Conservation (phyloP, 1,284 basidiomycete species). For the Entoloma clypeatum region DNA sequence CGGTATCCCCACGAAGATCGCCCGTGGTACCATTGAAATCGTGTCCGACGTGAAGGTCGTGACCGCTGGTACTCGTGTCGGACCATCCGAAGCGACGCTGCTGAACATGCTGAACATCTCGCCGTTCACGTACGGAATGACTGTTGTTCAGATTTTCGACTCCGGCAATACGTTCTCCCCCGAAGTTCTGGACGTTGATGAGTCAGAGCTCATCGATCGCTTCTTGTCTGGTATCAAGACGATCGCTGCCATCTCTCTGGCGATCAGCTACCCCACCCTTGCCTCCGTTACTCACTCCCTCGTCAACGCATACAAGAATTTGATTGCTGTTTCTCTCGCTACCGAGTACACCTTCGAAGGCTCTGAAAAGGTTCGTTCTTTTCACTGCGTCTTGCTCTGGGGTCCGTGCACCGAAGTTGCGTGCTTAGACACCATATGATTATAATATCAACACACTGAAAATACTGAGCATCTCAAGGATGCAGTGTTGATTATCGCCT, state of each 20-base stretch:
- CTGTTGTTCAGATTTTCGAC: constrained; percentile 91
- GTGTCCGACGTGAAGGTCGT: constrained; percentile 97
- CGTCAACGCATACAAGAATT: constrained; percentile 99
- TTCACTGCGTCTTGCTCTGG: constrained; percentile 15
- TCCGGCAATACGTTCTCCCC: constrained; percentile 88
- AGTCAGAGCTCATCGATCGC: constrained; percentile 85
- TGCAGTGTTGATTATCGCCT: constrained; percentile 41
- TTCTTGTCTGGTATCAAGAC: constrained; percentile 95
- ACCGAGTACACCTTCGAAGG: constrained; percentile 97
- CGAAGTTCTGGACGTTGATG: constrained; percentile 91
- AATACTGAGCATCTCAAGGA: constrained; percentile 66
- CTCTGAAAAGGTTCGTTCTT: constrained; percentile 75
- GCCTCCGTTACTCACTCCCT: constrained; percentile 92
- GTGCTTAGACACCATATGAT: constrained; percentile 34
- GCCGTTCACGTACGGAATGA: constrained; percentile 99
- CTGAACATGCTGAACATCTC: constrained; percentile 99
- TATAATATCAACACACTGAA: constrained; percentile 66
- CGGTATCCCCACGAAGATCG: constrained; percentile 99
- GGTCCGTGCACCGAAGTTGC: too few species aligned
- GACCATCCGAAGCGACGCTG: constrained; percentile 94
- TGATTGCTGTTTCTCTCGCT: constrained; percentile 85
- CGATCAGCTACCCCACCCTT: constrained; percentile 94
- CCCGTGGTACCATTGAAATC: constrained; percentile 99
- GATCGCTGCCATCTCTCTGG: constrained; percentile 93
- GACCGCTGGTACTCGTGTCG: constrained; percentile 87